phyloP scores from a whole-genome alignment of 2,329 filamentous ascomycete genomes.

The Tolypocladium sp. region DNA sequence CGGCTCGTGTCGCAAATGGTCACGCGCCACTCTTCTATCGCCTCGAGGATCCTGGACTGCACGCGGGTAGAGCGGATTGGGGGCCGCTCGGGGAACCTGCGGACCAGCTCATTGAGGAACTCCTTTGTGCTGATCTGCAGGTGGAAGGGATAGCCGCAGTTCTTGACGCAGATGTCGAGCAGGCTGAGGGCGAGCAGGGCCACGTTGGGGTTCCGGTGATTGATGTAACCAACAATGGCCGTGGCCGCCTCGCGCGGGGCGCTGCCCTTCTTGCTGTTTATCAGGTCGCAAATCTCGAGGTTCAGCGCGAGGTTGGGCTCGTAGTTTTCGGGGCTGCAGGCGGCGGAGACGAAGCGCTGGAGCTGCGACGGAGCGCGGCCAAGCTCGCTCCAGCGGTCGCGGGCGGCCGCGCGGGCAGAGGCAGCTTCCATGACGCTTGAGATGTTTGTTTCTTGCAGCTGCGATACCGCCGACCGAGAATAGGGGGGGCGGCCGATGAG shows the following conservation, averaged over 20 bases:
- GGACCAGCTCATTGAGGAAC: conserved; percentile 95
- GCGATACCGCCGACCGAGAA: not conserved
- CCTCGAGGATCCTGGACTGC: conserved; percentile 85
- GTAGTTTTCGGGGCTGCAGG: conserved; percentile 94
- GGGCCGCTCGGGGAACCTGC: conserved; percentile 88
- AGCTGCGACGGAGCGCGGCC: conserved; percentile 75
- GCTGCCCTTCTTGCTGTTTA: conserved; percentile 96
- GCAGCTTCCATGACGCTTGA: conserved; percentile 69
- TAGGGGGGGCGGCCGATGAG: not conserved
- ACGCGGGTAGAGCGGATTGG: conserved; percentile 79
- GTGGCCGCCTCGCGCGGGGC: conserved; percentile 91
- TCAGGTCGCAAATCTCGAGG: conserved; percentile 90
- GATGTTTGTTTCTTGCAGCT: not conserved
- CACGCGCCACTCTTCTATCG: conserved; percentile 95
- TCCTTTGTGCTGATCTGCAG: conserved; percentile 98
- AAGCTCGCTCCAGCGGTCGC: conserved; percentile 85
- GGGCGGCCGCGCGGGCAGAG: conserved; percentile 87
- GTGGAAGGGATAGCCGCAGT: conserved; percentile 98
- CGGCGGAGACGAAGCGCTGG: conserved; percentile 91
- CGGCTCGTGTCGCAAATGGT: conserved; percentile 97
- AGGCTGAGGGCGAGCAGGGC: conserved; percentile 82
- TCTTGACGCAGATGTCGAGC: conserved; percentile 98
- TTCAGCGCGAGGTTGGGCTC: conserved; percentile 95
- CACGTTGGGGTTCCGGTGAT: conserved; percentile 94
- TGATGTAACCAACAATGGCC: conserved; percentile 87